These are phyloP conservation scores for Lactarius indigo DNA, from an alignment of 768 basidiomycete genomes.

Conservation along the genomic window DNA sequence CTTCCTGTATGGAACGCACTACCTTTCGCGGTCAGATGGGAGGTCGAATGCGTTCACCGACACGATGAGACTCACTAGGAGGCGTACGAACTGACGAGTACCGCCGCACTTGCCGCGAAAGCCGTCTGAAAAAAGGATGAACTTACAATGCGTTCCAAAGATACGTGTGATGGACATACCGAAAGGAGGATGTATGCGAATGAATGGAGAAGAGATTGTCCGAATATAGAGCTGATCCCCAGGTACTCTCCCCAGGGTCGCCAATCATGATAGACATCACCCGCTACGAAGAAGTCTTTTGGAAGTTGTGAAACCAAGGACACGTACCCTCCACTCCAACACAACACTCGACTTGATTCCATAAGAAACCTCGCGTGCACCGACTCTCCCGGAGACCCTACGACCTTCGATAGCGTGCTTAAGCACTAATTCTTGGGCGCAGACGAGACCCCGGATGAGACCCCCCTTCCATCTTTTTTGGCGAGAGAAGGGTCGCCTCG, in stretches of 20 bases:
- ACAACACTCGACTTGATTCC: slow-evolving; percentile 69
- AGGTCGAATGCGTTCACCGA: neutral
- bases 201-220: slow-evolving; percentile 60
- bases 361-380: slow-evolving; percentile 66
- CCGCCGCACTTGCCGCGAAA: slow-evolving; percentile 61
- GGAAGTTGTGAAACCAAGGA: neutral
- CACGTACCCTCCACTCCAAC: slow-evolving; percentile 54
- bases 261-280: slow-evolving; percentile 66
- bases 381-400: slow-evolving; percentile 66
- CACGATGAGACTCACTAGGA: slow-evolving; percentile 51
- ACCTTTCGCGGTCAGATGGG: slow-evolving; percentile 6
- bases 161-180: slow-evolving; percentile 40
- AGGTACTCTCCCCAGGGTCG: slow-evolving; percentile 63
- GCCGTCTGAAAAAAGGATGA: slow-evolving; percentile 40
- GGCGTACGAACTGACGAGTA: slow-evolving; percentile 62
- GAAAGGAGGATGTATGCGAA: slow-evolving; percentile 61
- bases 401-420: slow-evolving; percentile 42
- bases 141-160: neutral
- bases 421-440: neutral
- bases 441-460: too few relatives aligned
- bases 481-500: too few relatives aligned
- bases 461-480: too few relatives aligned
- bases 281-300: slow-evolving; percentile 40
- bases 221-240: slow-evolving; percentile 50
- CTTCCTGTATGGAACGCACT: slow-evolving; percentile 81